phyloP scores from a whole-genome alignment of 2,329 filamentous ascomycete genomes.

The Botryotinia globosa region DNA sequence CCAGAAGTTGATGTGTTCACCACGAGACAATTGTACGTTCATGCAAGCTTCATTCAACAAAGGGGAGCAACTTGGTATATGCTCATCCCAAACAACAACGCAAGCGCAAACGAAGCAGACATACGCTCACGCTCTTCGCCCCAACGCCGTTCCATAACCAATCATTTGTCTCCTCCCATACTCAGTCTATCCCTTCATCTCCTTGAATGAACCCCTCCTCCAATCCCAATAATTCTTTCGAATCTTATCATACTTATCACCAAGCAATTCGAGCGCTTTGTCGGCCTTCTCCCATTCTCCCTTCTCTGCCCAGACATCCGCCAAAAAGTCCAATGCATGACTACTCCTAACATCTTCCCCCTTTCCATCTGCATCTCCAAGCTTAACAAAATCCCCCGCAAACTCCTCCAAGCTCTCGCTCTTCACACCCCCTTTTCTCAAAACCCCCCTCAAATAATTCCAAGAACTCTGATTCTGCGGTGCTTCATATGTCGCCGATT shows the following conservation, averaged over 20 bases:
- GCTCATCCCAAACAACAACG: background rate
- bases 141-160: background rate
- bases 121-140: background rate
- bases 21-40: background rate
- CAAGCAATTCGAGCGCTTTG: conserved; percentile 69
- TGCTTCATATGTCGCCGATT: conserved; percentile 70
- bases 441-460: conserved; percentile 82
- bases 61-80: background rate
- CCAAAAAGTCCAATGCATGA: conserved; percentile 68
- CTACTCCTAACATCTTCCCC: conserved; percentile 57
- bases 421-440: conserved; percentile 61
- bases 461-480: conserved; percentile 94
- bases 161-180: background rate
- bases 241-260: conserved; percentile 86
- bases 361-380: conserved; percentile 40
- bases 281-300: conserved; percentile 61
- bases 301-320: conserved; percentile 58
- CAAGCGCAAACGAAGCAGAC: background rate
- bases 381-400: conserved; percentile 50
- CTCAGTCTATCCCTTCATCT: conserved; percentile 5
- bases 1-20: background rate
- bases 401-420: conserved; percentile 49
- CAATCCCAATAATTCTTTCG: conserved; percentile 92
- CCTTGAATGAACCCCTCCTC: conserved; percentile 43
- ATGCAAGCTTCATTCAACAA: background rate